phyloP scores from a whole-genome alignment of 208 protist genomes.

The Trypanosoma avium region DNA sequence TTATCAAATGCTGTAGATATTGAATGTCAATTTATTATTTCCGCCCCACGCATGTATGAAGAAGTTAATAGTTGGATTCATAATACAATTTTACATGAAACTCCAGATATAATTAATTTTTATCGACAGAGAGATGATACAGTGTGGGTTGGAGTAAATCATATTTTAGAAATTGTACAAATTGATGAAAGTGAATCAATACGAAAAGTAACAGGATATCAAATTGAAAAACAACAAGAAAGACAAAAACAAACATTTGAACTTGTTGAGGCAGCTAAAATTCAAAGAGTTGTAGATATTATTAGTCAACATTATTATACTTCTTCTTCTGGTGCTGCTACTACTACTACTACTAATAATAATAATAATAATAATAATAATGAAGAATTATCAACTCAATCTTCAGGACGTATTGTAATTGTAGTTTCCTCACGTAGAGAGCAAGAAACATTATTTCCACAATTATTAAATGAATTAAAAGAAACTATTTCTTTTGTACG shows the following conservation, averaged over 20 bases:
- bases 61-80: slow-evolving; percentile 45
- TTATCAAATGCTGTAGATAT: slow-evolving; percentile 73
- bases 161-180: slow-evolving; percentile 19
- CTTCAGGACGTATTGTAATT: slow-evolving; percentile 41
- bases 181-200: no score
- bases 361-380: neutral
- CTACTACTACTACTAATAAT: neutral
- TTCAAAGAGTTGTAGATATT: slow-evolving; percentile 14
- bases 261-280: slow-evolving; percentile 28
- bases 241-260: slow-evolving; percentile 28
- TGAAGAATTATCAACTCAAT: neutral
- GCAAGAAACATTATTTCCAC: slow-evolving; percentile 45
- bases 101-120: slow-evolving; percentile 17
- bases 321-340: slow-evolving; percentile 7
- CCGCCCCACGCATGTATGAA: slow-evolving; percentile 29
- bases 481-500: slow-evolving; percentile 22
- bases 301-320: slow-evolving; percentile 15
- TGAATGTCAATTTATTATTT: slow-evolving; percentile 74
- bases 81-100: slow-evolving; percentile 41
- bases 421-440: slow-evolving; percentile 52
- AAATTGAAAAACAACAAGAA: slow-evolving; percentile 30
- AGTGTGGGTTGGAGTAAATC: slow-evolving; percentile 19
- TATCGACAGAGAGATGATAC: slow-evolving; percentile 37
- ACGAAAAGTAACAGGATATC: no score
- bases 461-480: slow-evolving; percentile 28